Conservation (phyloP, 2,329 filamentous ascomycete species). For the Pseudopyricularia cyperi region DNA sequence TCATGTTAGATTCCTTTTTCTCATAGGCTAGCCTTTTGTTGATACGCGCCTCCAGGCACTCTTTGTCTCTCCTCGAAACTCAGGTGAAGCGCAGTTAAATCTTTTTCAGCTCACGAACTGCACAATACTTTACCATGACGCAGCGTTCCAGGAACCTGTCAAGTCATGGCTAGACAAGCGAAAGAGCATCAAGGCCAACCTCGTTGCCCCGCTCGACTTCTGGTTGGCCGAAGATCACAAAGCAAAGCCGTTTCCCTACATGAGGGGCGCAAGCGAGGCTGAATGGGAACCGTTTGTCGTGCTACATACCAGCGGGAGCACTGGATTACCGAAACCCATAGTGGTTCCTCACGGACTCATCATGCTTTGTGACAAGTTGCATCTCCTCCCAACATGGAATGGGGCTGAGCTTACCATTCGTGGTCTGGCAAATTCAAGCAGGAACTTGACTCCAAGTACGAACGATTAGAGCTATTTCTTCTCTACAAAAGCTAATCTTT, state of each 20-base stretch:
- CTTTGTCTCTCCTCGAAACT: constrained; percentile 26
- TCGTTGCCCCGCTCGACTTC: neutral
- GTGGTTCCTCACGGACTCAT: constrained; percentile 4
- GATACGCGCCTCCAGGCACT: constrained; percentile 13
- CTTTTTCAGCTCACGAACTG: constrained; percentile 26
- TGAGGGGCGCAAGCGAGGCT: constrained; percentile 20
- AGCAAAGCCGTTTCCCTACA: constrained; percentile 16
- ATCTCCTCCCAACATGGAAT: neutral
- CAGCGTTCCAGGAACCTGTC: neutral
- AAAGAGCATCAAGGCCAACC: too few species aligned
- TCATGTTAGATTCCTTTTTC: too few species aligned
- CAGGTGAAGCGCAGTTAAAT: constrained; percentile 24
- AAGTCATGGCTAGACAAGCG: neutral
- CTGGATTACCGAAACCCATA: constrained; percentile 25
- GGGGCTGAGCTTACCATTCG: neutral
- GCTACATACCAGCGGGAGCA: constrained; percentile 26
- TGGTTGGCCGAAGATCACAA: neutral
- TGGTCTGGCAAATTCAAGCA: neutral
- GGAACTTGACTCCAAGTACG: neutral
- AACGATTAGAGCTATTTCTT: neutral
- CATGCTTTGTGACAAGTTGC: neutral
- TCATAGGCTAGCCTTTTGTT: too few species aligned
- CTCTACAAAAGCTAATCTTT: neutral
- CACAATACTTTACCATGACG: constrained; percentile 15
- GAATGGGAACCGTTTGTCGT: constrained; percentile 22